phyloP scores from a whole-genome alignment of 371 early-diverging fungal genomes.

The Mortierella polycephala region DNA sequence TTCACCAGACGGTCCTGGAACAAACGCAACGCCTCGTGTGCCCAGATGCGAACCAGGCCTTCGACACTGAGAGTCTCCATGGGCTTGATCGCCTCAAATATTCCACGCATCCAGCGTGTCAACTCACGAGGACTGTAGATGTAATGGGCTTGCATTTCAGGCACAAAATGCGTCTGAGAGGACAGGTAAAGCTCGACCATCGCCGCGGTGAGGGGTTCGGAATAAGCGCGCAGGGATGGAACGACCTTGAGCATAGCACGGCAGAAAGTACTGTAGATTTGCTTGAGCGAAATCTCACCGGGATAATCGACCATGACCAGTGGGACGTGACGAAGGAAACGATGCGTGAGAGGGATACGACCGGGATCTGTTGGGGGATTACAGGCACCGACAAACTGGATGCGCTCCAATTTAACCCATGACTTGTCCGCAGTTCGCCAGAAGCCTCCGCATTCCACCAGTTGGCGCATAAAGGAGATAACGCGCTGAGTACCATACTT shows the following conservation, averaged over 20 bases:
- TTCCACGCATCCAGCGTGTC: slow-evolving; percentile 98
- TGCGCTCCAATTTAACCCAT: slow-evolving; percentile 95
- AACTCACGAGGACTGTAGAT: slow-evolving; percentile 99
- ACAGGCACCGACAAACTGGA: slow-evolving; percentile 99
- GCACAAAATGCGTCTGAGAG: slow-evolving; percentile 93
- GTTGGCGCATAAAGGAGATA: slow-evolving; percentile 94
- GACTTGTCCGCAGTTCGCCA: slow-evolving; percentile 92
- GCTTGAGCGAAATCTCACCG: slow-evolving; percentile 89
- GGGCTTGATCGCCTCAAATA: slow-evolving; percentile 93
- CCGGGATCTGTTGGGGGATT: slow-evolving; percentile 99
- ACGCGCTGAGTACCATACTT: slow-evolving; percentile 98
- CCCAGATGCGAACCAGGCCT: slow-evolving; percentile 95
- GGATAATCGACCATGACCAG: slow-evolving; percentile 99
- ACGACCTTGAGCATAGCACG: slow-evolving; percentile 95
- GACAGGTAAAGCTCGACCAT: slow-evolving; percentile 96
- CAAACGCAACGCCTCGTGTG: slow-evolving; percentile 96
- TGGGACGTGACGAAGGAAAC: slow-evolving; percentile 97
- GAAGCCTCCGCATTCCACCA: slow-evolving; percentile 96
- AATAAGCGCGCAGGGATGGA: slow-evolving; percentile 92
- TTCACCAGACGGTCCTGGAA: slow-evolving; percentile 98
- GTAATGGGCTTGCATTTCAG: slow-evolving; percentile 98
- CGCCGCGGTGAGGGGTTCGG: slow-evolving; percentile 92
- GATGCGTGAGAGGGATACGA: slow-evolving; percentile 93
- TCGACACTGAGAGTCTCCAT: slow-evolving; percentile 86
- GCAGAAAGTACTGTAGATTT: slow-evolving; percentile 95